Base-by-base conservation (phyloP, 225 moss, liverwort and hornwort genomes). In the Thuidium tamariscinum region DNA sequence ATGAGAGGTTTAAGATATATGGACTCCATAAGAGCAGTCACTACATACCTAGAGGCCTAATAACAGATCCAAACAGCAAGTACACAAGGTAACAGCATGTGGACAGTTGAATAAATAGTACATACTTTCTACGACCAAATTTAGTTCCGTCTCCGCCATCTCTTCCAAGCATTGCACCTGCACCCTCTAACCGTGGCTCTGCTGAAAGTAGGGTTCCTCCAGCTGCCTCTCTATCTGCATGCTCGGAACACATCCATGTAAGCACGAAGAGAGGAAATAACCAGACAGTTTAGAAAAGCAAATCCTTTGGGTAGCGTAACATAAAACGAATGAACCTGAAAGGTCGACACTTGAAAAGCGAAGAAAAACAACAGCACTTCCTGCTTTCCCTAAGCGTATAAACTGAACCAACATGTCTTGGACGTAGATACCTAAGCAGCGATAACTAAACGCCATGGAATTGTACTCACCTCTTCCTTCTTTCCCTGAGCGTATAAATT, bases 171-270 rank as follows among this genome's bases (percentile, higher is more conserved):
- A 81, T 61, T 74, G 89, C 89, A 52, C 85, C 83, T 20, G 62
- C 83, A 84, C 92, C 91, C 77, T 92, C 93, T 87, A 90, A 42
- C 59, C 90, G 89, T 76, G 89, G 92, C 74, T 92, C 93, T 77
- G 91, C 89, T 52, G 92, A 89, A 81, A 90, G 39, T 63, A 91
- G 64, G 29, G 71, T 81, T 62, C 94, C 94, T 90, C 95, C 92
- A 87, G 89, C 73, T 74, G 91, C 89, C 79, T 95, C 95, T 82
- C 90, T 90, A 85, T 93, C 94, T 94, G 93, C 75, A 86, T 62
- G 62, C 66, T 76, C 46, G 34, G 52, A 77, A 86, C 55, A 85
- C 69, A 81, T 79, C 22, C 79, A 74, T 62, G 42, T 87, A 48
- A 88, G 88, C 36, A 84, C 49, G 19, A 48, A 87, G 70, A 65